Base-by-base conservation (phyloP, 495 filamentous ascomycete species). In the Trichoderma asperelloides region DNA sequence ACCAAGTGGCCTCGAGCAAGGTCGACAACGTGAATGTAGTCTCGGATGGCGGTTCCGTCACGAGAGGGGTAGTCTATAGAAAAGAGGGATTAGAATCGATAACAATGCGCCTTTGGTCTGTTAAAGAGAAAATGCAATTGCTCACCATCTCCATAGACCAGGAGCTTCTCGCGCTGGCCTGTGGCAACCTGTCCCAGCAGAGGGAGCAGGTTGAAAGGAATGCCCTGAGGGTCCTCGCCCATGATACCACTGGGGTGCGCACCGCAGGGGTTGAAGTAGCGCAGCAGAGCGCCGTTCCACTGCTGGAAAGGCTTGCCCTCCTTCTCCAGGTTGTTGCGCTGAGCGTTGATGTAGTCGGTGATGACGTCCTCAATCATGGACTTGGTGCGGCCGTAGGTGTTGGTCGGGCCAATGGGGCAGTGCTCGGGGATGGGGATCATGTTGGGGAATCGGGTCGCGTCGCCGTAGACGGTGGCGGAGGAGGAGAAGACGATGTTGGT, bases 371-470 rank as follows among this genome's bases (percentile, higher is more conserved):
- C 95, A 67, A 97, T 91, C 70, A 87, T 89, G 76, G 89, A 85
- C 84, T 98, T 98, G 65, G 95, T 98, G 76, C 89, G 90, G 41
- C 95, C 95, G 79, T 98, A 98, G 15, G 95, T 91, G 84, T 98
- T 98, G 65, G 94, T 98, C 25, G 95, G 92, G 55, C 91, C 93
- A 70, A 97, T 89, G 55, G 95, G 95, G 84, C 95, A 98, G 74
- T 91, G 80, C 81, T 98, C 95, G 41, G 96, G 95, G 74, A 98
- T 98, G 70, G 95, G 95, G 71, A 98, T 98, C 96, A 98, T 98
- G 82, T 96, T 89, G 71, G 89, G 87, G 79, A 97, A 89, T 77
- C 91, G 91, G 63, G 96, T 98, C 63, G 96, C 95, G 79, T 98
- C 95, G 68, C 95, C 95, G 75, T 98, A 98, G 75, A 98, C 95